phyloP scores from a whole-genome alignment of 495 filamentous ascomycete genomes.

The Baudoinia panamericana region DNA sequence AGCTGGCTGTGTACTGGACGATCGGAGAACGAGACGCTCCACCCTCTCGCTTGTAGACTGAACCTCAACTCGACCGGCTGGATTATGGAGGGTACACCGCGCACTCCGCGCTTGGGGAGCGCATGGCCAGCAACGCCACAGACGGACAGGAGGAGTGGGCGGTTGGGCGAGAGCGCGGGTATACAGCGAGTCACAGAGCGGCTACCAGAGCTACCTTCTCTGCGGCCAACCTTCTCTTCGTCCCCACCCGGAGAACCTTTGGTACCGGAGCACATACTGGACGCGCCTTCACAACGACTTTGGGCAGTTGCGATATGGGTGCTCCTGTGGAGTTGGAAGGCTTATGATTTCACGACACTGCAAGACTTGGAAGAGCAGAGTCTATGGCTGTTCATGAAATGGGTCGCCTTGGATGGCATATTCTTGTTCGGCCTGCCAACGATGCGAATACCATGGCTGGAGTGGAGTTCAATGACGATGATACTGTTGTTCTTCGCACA shows the following conservation, averaged over 20 bases:
- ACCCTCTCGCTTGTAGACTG: too few relatives aligned
- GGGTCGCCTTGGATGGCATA: constrained; percentile 66
- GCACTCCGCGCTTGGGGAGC: constrained; percentile 60
- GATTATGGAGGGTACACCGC: constrained; percentile 65
- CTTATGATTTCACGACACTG: constrained; percentile 68
- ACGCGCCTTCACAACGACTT: constrained; percentile 76
- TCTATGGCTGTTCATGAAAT: constrained; percentile 83
- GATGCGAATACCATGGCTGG: constrained; percentile 86
- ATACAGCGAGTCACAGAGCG: constrained; percentile 22
- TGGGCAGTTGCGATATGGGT: constrained; percentile 70
- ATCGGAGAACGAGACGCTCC: too few relatives aligned
- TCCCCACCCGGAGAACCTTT: constrained; percentile 40
- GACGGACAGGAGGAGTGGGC: constrained; percentile 30
- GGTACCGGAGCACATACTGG: constrained; percentile 60
- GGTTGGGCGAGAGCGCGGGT: constrained; percentile 28
- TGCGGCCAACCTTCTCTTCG: constrained; percentile 7
- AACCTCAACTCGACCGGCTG: too few relatives aligned
- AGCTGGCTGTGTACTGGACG: too few relatives aligned
- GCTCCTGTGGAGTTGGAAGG: constrained; percentile 58
- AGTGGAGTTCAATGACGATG: constrained; percentile 59
- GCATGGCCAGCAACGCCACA: constrained; percentile 55
- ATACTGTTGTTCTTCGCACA: constrained; percentile 53
- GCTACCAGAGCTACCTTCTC: constrained; percentile 25
- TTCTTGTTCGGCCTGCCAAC: constrained; percentile 77
- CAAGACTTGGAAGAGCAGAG: constrained; percentile 66